Base-by-base conservation (phyloP, 768 basidiomycete genomes). In the Boletus huronensis region DNA sequence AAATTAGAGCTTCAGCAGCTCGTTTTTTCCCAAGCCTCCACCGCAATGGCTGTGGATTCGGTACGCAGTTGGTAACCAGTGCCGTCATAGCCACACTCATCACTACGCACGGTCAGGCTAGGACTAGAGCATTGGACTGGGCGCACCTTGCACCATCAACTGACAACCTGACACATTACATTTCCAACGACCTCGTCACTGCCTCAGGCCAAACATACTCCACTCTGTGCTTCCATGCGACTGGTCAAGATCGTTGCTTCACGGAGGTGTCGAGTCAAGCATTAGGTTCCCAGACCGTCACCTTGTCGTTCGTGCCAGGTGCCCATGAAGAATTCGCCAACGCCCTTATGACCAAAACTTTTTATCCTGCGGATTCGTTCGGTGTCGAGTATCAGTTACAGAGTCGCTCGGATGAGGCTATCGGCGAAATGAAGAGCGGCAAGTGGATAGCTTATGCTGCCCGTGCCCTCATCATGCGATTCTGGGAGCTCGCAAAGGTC, bases 361-460 rank as follows among this genome's bases (percentile, higher is more conserved):
- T 47, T 9, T 67, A 76, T 50, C 54, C 66, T 19, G 60, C 64
- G 8, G 77, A 79, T 57, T 71, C 69, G 31, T 61, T 67, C 10
- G 76, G 75, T 11, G 70, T 84, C 36, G 74, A 77, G 45, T 84
- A 82, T 64, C 76, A 79, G 45, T 71, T 81, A 26, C 82, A 84
- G 54, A 71, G 66, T 58, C 71, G 53, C 26, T 74, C 75, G 58
- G 75, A 69, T 52, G 79, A 64, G 62, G 73, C 81, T 10, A 83
- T 90, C 47, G 82, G 79, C 17, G 83, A 88, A 56, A 88, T 92
- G 82, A 83, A 82, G 69, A 87, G 84, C 53, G 82, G 87, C 38
- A 88, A 84, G 55, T 98, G 94, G 94, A 80, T 96, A 42, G 86
- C 90, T 0, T 96, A 97, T 61, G 95, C 96, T 2, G 80, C 81